Evolutionary conservation across 2,329 filamentous ascomycete species (phyloP).

Genomic region (Penicillium italicum): DNA sequence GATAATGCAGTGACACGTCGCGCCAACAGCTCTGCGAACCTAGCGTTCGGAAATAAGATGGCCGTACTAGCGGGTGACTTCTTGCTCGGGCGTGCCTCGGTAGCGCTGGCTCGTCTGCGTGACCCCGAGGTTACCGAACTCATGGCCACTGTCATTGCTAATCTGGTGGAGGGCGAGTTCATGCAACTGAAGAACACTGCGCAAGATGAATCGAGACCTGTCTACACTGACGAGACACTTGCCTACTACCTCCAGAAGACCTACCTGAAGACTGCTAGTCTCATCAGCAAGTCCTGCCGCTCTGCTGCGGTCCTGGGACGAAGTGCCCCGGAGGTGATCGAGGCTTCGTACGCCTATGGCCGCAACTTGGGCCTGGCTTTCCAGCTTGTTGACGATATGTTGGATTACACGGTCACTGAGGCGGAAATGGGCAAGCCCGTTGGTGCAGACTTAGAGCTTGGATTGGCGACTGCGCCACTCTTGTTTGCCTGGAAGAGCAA

Average conservation of each 20-base stretch:
- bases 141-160: conserved; percentile 92
- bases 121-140: conserved; percentile 95
- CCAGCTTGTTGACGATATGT: conserved; percentile 95
- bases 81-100: conserved; percentile 84
- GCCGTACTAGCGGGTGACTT: conserved; percentile 97
- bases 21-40: conserved; percentile 81
- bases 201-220: conserved; percentile 75
- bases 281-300: conserved; percentile 95
- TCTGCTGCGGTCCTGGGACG: conserved; percentile 83
- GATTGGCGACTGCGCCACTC: conserved; percentile 87
- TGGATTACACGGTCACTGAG: conserved; percentile 88
- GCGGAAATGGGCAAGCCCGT: conserved; percentile 89
- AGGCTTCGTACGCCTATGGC: conserved; percentile 87
- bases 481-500: conserved; percentile 94
- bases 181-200: conserved; percentile 99
- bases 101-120: conserved; percentile 82
- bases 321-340: conserved; percentile 71
- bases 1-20: conserved; percentile 85
- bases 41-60: conserved; percentile 99
- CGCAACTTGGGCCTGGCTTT: conserved; percentile 93
- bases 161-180: conserved; percentile 96
- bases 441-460: conserved; percentile 88
- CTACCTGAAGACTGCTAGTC: conserved; percentile 90
- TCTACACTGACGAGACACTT: conserved; percentile 83
- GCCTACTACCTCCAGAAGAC: conserved; percentile 97